Evolutionary conservation across 2,329 filamentous ascomycete species (phyloP), one percentile per base, ranked within the genome.

Genomic region (Aureobasidium zeae): DNA sequence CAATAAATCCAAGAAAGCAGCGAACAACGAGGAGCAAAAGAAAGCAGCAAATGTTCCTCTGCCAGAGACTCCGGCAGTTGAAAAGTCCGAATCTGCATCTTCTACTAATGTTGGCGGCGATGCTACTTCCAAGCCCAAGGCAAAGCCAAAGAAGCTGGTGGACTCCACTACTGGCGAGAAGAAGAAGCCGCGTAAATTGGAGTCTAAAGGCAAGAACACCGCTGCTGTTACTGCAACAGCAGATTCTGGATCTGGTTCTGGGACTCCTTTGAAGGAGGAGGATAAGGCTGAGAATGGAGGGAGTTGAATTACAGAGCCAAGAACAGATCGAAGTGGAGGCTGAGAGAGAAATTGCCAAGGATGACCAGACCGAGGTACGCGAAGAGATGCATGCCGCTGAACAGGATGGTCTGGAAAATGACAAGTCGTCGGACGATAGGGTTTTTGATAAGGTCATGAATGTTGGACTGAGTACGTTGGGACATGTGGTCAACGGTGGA

Each of bases 301-400:
- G 39, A 43, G 39, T 43, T 43, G 39, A 43, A 34, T 29, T 43
- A 43, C 39, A 34, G 39, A 34, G 30, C 15, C 11, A 26, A 2
- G 9, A 8, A 5, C 21, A 43, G 13, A 19, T 22, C 9, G 19
- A 16, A 8, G 21, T 5, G 2, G 31, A 9, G 2, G 11, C 1
- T 15, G n/a, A 5, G 12, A 19, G 13, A 21, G 2, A 24, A 19
- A 19, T 16, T 28, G 28, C 5, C 19, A 3, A 21, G 10, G n/a
- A 12, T 16, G n/a, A 26, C n/a, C 15, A 35, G 16, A 21, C 3
- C 30, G 17, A 22, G 4, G 4, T 1, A n/a, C 30, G 7, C 7
- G 19, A 9, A 25, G 4, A 19, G 2, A 22, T 11, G 9, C 5
- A 19, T 13, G 13, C 6, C 9, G 20, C 2, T 5, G 15, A 13